Conservation (phyloP, 1,284 basidiomycete genomes). For the Leccinum pallidistipes region DNA sequence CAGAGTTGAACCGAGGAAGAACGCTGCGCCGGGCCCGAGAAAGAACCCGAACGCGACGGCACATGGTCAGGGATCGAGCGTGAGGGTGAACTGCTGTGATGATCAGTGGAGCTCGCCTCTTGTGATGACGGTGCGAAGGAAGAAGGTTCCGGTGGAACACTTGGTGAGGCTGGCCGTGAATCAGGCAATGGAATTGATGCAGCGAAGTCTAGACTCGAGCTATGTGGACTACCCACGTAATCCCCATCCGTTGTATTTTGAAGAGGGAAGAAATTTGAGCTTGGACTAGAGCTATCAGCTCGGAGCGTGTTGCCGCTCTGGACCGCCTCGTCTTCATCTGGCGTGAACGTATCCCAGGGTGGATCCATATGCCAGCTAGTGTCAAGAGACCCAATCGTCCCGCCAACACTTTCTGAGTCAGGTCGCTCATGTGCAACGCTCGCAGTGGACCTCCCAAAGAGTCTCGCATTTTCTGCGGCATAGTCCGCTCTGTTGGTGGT, state of each 20-base stretch:
- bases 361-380: background rate
- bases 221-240: background rate
- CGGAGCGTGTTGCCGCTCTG: background rate
- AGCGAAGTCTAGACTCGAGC: slow-evolving; percentile 12
- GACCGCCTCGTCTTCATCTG: background rate
- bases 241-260: background rate
- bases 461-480: slow-evolving; percentile 1
- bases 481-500: background rate
- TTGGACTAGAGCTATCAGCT: background rate
- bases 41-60: slow-evolving; percentile 2
- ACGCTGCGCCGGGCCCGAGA: background rate
- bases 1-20: background rate
- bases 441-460: background rate
- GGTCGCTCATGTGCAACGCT: background rate
- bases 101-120: slow-evolving; percentile 2
- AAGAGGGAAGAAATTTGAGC: background rate
- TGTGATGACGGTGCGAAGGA: background rate
- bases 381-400: background rate
- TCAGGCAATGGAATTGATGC: slow-evolving; percentile 22
- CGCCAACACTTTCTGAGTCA: background rate
- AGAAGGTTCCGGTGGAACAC: background rate
- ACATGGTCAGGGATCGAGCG: background rate
- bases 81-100: slow-evolving; percentile 2
- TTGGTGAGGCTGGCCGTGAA: slow-evolving; percentile 21
- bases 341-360: background rate